These are phyloP conservation scores for Heliamphora pulchella DNA, from an alignment of 179 eudicot genomes.

Conservation along the genomic window DNA sequence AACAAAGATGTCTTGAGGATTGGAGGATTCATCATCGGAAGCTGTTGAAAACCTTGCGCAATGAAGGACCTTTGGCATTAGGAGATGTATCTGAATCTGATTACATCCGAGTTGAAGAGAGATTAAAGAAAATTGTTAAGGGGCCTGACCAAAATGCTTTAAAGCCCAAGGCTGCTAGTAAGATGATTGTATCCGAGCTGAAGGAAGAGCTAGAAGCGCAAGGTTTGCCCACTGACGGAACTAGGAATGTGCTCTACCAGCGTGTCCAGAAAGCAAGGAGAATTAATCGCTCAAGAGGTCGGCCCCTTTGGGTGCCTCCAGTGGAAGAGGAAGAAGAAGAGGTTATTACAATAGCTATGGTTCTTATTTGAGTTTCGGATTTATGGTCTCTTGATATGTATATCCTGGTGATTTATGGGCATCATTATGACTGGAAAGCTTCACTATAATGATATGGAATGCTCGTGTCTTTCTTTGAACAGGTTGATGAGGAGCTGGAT, in stretches of 20 bases:
- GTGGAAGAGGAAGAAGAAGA: slow-evolving; percentile 95
- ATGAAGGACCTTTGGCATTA: slow-evolving; percentile 64
- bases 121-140: slow-evolving; percentile 71
- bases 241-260: slow-evolving; percentile 88
- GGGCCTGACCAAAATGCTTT: slow-evolving; percentile 70
- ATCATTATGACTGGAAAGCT: background rate
- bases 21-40: slow-evolving; percentile 71
- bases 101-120: slow-evolving; percentile 76
- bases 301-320: slow-evolving; percentile 97
- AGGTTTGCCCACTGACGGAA: slow-evolving; percentile 94
- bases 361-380: slow-evolving; percentile 8
- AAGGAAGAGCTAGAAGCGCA: slow-evolving; percentile 97
- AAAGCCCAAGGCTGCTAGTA: slow-evolving; percentile 98
- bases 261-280: slow-evolving; percentile 98
- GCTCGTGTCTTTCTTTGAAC: slow-evolving; percentile 14
- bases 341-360: slow-evolving; percentile 31
- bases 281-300: slow-evolving; percentile 92
- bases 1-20: slow-evolving; percentile 83
- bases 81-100: slow-evolving; percentile 76
- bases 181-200: slow-evolving; percentile 88
- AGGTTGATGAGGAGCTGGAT: slow-evolving; percentile 92
- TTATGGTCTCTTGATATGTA: background rate
- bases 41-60: slow-evolving; percentile 56
- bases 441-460: slow-evolving; percentile 6
- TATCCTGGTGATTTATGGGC: background rate